phyloP scores from a whole-genome alignment of 768 basidiomycete species.

The Amanita exitialis region DNA sequence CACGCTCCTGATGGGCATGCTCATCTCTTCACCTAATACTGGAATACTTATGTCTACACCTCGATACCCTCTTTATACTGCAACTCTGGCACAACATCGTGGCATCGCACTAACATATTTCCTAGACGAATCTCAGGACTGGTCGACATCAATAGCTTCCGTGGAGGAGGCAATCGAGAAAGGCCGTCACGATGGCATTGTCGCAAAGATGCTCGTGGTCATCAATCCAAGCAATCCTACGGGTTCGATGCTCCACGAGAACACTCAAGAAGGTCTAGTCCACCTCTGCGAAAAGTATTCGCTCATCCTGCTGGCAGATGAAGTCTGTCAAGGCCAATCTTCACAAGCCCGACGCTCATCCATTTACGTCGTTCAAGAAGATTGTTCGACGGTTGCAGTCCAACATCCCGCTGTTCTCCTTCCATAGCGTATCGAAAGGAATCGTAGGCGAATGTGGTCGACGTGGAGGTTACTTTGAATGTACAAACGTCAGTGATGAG shows the following conservation, averaged over 20 bases:
- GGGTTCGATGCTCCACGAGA: constrained; percentile 67
- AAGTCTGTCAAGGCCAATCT: constrained; percentile 98
- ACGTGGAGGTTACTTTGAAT: constrained; percentile 96
- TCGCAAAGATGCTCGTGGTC: constrained; percentile 80
- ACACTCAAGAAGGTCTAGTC: constrained; percentile 67
- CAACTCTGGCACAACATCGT: constrained; percentile 76
- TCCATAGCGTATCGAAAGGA: constrained; percentile 97
- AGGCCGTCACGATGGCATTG: constrained; percentile 49
- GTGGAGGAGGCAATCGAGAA: constrained; percentile 60
- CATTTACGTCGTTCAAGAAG: constrained; percentile 94
- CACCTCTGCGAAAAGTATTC: constrained; percentile 74
- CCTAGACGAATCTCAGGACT: constrained; percentile 72
- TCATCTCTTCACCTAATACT: constrained; percentile 54
- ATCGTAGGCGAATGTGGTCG: constrained; percentile 94
- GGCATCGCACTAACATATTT: constrained; percentile 84
- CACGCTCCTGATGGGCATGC: constrained; percentile 72
- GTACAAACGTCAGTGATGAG: constrained; percentile 68
- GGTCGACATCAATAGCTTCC: constrained; percentile 68
- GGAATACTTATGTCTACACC: constrained; percentile 95
- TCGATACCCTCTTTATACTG: constrained; percentile 97
- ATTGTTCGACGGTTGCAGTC: constrained; percentile 58
- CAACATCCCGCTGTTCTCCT: constrained; percentile 80
- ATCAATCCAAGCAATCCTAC: constrained; percentile 99
- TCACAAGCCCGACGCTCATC: constrained; percentile 52
- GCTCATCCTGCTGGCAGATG: constrained; percentile 90